These are phyloP conservation scores for Closterium sp. DNA, from an alignment of 139 green algal species.

Conservation along the genomic window DNA sequence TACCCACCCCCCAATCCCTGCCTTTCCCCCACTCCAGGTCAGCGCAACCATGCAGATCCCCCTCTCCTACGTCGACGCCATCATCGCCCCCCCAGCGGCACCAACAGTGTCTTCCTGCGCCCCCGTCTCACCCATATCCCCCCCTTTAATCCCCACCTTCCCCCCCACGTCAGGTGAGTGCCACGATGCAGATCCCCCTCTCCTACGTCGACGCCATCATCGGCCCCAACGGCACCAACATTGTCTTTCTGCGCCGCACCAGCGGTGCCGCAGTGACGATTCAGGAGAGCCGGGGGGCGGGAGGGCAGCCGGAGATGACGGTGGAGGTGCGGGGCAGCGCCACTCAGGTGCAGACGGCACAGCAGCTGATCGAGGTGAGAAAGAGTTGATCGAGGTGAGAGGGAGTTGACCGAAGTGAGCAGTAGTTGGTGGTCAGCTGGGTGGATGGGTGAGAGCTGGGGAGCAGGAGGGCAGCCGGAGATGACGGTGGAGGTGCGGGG, in stretches of 20 bases:
- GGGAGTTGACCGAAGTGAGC: no score
- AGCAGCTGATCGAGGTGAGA: constrained; percentile 37
- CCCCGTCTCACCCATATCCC: neutral
- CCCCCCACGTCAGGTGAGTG: constrained; percentile 8
- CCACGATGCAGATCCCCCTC: constrained; percentile 39
- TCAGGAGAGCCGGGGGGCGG: constrained; percentile 19
- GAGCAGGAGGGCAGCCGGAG: neutral
- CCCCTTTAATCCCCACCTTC: neutral
- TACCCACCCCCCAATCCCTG: no score
- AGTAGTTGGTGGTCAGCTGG: no score
- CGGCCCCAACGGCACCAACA: constrained; percentile 35
- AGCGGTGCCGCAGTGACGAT: constrained; percentile 43
- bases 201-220: constrained; percentile 47
- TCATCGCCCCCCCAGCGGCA: constrained; percentile 33
- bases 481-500: constrained; percentile 34
- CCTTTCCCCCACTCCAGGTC: no score
- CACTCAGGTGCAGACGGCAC: constrained; percentile 36
- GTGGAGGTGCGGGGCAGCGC: constrained; percentile 35
- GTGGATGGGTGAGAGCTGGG: constrained; percentile 13
- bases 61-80: constrained; percentile 41
- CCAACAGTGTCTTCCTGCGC: constrained; percentile 42
- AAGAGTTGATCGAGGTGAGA: no score
- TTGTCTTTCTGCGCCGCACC: constrained; percentile 26
- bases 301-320: constrained; percentile 16
- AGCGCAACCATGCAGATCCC: constrained; percentile 38